These are phyloP conservation scores for Diaporthe sp. DNA, from an alignment of 2,329 filamentous ascomycete species.

Conservation along the genomic window DNA sequence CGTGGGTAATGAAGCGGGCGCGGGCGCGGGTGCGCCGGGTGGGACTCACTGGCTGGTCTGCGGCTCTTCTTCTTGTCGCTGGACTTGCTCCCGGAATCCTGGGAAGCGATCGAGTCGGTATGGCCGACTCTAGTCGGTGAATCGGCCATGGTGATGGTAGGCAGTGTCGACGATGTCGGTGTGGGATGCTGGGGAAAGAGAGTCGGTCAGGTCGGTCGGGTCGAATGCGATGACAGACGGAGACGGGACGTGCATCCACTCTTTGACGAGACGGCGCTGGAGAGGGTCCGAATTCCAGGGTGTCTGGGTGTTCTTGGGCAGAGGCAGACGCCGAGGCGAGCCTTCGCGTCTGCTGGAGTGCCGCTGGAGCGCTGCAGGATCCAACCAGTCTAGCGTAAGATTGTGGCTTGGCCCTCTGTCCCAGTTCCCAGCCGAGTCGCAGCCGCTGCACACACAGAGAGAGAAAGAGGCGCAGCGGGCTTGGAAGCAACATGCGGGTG, in stretches of 20 bases:
- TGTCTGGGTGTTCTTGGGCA: not conserved
- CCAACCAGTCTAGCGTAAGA: constrained; percentile 21
- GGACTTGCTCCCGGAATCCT: constrained; percentile 65
- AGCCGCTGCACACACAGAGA: not conserved
- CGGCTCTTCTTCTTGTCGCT: constrained; percentile 90
- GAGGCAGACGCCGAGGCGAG: constrained; percentile 33
- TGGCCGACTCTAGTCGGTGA: constrained; percentile 59
- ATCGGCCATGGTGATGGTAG: constrained; percentile 61
- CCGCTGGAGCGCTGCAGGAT: constrained; percentile 16
- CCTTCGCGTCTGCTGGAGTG: constrained; percentile 10
- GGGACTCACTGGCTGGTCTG: constrained; percentile 83
- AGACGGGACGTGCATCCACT: constrained; percentile 26
- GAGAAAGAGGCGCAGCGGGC: constrained; percentile 18
- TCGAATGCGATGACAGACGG: constrained; percentile 25
- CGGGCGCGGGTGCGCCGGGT: constrained; percentile 42
- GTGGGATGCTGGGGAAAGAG: constrained; percentile 29
- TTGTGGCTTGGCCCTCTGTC: constrained; percentile 33
- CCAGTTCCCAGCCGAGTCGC: constrained; percentile 4
- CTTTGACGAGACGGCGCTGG: constrained; percentile 40
- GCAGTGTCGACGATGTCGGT: constrained; percentile 27
- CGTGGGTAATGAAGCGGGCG: not conserved
- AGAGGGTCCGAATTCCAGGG: constrained; percentile 28
- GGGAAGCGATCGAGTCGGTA: constrained; percentile 68
- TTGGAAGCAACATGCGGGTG: constrained; percentile 24
- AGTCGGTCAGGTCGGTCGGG: constrained; percentile 22